Base-by-base conservation (phyloP, 768 basidiomycete genomes). In the Mycena capillaripes region DNA sequence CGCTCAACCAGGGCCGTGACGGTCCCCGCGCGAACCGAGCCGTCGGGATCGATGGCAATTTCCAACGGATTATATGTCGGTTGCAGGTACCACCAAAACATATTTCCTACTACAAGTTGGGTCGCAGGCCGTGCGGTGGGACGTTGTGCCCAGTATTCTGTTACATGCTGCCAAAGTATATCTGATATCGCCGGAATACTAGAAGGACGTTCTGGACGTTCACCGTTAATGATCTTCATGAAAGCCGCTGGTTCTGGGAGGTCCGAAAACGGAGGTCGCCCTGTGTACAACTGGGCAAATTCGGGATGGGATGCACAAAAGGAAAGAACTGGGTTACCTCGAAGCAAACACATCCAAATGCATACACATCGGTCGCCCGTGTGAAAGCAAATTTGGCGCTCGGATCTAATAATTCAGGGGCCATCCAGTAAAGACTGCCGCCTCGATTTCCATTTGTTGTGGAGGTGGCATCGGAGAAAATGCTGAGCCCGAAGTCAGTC, bases 1-100 rank as follows among this genome's bases (percentile, higher is more conserved):
- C 95, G 91, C 78, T 97, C 96, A 2, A 98, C 92, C 14, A 99
- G 84, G 3, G 96, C 96, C n/a, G 89, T 83, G 1, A 97, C 87
- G 0, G 97, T 96, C 4, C 97, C 98, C 32, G 94, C 98, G 50
- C 93, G 89, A 65, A 99, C 92, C 55, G 89, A 87, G 29, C 93
- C 92, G 78, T 98, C 95, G 9, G 92, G 89, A 75, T 96, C 95
- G 76, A 97, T 92, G 56, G 94, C 82, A 73, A 99, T 93, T 69
- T 98, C 97, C 11, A 87, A 87, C 50, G 91, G 90, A 66, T 86
- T 89, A 80, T 95, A 95, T 75, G 94, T 94, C 16, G 93, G 90
- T 8, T 90, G 90, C 57, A 99, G 87, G 82, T 95, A 98, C 95
- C 94, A 95, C 3, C n/a, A 58, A 38, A 58, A 17, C 56, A 58